Evolutionary conservation across 2,329 filamentous ascomycete genomes (phyloP).

Genomic region (Sphaerulina musiva): DNA sequence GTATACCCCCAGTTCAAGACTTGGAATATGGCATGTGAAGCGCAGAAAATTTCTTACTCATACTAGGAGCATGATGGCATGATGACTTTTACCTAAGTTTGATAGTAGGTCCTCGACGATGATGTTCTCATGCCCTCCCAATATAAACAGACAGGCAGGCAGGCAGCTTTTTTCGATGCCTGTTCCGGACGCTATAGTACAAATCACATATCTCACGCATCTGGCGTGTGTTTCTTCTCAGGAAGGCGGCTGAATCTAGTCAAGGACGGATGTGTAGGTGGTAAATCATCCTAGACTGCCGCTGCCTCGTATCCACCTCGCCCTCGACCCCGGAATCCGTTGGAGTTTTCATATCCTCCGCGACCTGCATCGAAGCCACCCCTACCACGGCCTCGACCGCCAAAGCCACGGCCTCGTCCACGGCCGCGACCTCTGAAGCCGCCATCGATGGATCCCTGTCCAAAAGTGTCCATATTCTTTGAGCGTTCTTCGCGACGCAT

Average conservation of each 20-base stretch:
- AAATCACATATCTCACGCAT: neutral
- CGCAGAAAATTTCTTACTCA: too few species aligned
- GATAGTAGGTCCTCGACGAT: too few species aligned
- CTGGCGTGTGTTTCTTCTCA: constrained; percentile 1
- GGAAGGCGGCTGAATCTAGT: neutral
- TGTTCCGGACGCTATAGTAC: neutral
- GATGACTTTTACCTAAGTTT: too few species aligned
- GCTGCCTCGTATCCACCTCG: constrained; percentile 18
- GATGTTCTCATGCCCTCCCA: too few species aligned
- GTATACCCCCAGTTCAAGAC: too few species aligned
- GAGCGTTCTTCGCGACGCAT: constrained; percentile 90
- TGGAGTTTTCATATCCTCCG: constrained; percentile 15
- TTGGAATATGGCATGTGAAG: too few species aligned
- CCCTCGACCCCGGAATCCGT: constrained; percentile 17
- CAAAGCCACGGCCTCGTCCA: constrained; percentile 60
- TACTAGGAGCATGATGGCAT: too few species aligned
- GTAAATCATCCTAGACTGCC: constrained; percentile 9
- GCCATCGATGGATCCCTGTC: constrained; percentile 85
- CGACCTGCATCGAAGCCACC: constrained; percentile 16
- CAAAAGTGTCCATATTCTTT: constrained; percentile 96
- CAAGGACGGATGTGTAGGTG: neutral
- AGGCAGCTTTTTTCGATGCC: too few species aligned
- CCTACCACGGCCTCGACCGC: constrained; percentile 44
- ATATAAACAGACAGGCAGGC: too few species aligned
- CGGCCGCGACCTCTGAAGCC: constrained; percentile 68